Percentiles rank a stretch among this genome's conserved stretches.
phyloP scores from a whole-genome alignment of 345 rosid species.

The Populus deltoides region DNA sequence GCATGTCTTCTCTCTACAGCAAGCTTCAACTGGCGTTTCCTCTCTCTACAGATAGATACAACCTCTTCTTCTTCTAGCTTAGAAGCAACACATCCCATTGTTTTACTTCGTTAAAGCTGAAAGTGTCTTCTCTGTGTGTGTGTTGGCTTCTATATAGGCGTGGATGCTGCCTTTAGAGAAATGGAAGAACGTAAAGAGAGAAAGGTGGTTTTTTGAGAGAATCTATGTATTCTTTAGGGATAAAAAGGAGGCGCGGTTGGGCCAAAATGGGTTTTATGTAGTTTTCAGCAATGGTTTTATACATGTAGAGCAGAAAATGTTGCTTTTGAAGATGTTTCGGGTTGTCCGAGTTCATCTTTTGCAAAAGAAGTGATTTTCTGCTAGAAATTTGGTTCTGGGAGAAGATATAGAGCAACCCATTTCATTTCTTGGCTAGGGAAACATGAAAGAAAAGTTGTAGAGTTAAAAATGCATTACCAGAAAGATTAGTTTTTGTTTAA shows the following conservation, averaged over 20 bases:
- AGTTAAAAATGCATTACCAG: conserved; percentile 1
- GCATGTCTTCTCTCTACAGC: conserved; percentile 59
- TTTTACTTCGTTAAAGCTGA: conserved; percentile 13
- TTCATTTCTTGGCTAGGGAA: conserved; percentile 12
- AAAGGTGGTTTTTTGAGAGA: conserved; percentile 33
- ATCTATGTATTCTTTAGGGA: conserved; percentile 27
- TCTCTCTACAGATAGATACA: conserved; percentile 64
- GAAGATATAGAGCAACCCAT: conserved; percentile 11
- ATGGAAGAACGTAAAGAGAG: conserved; percentile 20
- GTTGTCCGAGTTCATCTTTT: conserved; percentile 23
- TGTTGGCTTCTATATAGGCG: conserved; percentile 16
- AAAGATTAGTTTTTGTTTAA: not conserved
- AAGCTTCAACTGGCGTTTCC: conserved; percentile 53
- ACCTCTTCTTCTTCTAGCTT: conserved; percentile 63
- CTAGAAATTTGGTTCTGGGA: conserved; percentile 7
- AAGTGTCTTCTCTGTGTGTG: not conserved
- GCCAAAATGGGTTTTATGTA: conserved; percentile 17
- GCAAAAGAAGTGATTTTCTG: not conserved
- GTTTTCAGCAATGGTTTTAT: conserved; percentile 9
- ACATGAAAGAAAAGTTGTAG: not conserved
- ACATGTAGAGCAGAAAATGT: conserved; percentile 1
- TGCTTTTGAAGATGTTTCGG: conserved; percentile 16
- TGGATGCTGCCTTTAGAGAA: conserved; percentile 21
- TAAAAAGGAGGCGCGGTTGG: conserved; percentile 29
- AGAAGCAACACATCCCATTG: conserved; percentile 73